Percentiles rank a stretch among this genome's conserved stretches.
These are phyloP conservation scores for Citrus glauca DNA, from an alignment of 345 rosid species.

Conservation along the genomic window DNA sequence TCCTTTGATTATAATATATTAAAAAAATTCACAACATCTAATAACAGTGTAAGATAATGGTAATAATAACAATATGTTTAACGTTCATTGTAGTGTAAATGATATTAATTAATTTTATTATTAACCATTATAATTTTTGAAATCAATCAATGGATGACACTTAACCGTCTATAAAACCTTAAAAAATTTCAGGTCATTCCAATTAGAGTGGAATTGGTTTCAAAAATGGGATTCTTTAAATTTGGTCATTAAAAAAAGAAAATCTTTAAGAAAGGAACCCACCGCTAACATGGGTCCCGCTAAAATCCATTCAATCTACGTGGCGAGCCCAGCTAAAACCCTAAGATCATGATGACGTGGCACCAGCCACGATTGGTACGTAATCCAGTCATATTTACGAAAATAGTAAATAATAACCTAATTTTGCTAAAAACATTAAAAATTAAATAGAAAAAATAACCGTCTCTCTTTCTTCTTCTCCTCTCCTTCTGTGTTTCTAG, in stretches of 20 bases:
- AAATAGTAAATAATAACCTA: background rate
- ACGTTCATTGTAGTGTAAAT: too few species aligned
- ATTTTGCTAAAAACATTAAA: background rate
- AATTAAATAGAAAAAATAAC: background rate
- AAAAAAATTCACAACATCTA: too few species aligned
- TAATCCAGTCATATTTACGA: background rate
- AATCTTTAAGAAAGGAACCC: background rate
- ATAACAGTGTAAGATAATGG: too few species aligned
- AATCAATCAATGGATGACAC: too few species aligned
- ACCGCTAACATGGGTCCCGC: background rate
- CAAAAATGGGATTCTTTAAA: background rate
- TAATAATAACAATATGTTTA: too few species aligned
- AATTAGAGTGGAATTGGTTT: background rate
- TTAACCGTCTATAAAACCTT: too few species aligned
- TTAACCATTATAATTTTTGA: too few species aligned
- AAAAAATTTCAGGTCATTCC: too few species aligned
- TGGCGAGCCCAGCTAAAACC: background rate
- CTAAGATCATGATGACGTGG: background rate
- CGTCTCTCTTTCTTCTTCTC: background rate
- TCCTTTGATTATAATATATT: rapidly evolving
- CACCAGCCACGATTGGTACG: background rate
- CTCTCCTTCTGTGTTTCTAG: background rate
- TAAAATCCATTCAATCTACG: background rate
- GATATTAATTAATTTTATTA: too few species aligned
- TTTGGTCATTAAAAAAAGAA: background rate